Conservation (phyloP, 208 protist genomes). For the Porcisia hertigi region DNA sequence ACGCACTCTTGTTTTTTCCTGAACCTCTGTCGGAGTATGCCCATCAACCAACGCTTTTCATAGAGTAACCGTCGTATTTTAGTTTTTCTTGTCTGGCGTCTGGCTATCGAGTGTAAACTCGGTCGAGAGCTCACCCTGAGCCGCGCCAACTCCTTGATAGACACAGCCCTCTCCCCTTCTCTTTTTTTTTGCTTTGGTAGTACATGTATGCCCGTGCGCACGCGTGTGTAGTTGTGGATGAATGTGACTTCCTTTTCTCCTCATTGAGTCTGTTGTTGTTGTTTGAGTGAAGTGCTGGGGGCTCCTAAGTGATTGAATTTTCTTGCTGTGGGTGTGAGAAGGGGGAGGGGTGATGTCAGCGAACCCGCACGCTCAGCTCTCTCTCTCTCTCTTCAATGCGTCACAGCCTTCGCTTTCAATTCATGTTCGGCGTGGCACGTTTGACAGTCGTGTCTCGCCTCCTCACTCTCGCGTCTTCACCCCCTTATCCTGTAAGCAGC, state of each 20-base stretch:
- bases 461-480: not conserved
- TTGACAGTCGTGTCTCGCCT: not conserved
- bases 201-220: not conserved
- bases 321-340: not conserved
- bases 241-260: not conserved
- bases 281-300: not conserved
- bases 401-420: not conserved
- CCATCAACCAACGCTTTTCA: not conserved
- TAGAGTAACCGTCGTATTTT: slow-evolving; percentile 1
- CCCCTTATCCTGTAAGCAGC: not conserved
- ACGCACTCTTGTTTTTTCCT: not conserved
- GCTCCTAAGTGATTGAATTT: not conserved
- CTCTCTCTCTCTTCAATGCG: not conserved
- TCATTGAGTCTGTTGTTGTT: not conserved
- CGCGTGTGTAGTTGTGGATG: not conserved
- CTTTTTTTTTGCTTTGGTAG: not conserved
- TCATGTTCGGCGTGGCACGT: not conserved
- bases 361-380: not conserved
- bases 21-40: not conserved
- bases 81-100: not conserved
- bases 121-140: not conserved
- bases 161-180: not conserved
- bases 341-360: not conserved
- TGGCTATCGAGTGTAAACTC: not conserved
- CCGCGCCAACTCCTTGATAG: not conserved